A percentile compares a stretch with the other conserved stretches of the same genome.
These are phyloP conservation scores for Passalora sequoiae DNA, from an alignment of 2,329 filamentous ascomycete species.

Conservation along the genomic window DNA sequence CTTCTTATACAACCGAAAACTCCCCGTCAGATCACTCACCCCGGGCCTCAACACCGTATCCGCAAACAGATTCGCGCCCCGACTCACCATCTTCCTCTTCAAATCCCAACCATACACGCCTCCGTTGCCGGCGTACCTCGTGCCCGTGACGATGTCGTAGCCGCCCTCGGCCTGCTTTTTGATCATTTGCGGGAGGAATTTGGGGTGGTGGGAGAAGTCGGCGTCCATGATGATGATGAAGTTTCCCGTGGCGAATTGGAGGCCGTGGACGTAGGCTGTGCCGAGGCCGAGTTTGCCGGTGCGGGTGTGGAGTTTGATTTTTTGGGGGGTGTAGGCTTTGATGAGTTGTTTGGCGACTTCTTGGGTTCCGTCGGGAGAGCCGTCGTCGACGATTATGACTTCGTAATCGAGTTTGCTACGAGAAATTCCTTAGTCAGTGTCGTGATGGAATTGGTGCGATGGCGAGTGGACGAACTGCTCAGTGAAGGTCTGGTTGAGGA, in stretches of 20 bases:
- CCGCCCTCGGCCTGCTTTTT: conserved; percentile 67
- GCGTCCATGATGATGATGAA: conserved; percentile 99
- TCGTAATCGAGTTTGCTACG: conserved; percentile 88
- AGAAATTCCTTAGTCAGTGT: background rate
- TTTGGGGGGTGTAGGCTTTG: conserved; percentile 64
- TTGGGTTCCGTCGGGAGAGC: conserved; percentile 91
- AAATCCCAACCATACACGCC: conserved; percentile 97
- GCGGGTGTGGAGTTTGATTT: conserved; percentile 76
- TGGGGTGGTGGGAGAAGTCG: conserved; percentile 98
- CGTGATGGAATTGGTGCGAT: background rate
- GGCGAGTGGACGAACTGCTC: conserved; percentile 59
- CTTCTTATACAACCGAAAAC: conserved; percentile 92
- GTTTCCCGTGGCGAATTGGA: conserved; percentile 86
- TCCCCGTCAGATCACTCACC: conserved; percentile 91
- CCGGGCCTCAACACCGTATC: conserved; percentile 90
- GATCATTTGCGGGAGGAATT: conserved; percentile 96
- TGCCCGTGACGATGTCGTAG: conserved; percentile 96
- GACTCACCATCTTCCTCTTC: conserved; percentile 68
- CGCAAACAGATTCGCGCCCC: conserved; percentile 90
- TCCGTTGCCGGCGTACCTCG: conserved; percentile 76
- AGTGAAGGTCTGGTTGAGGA: conserved; percentile 87
- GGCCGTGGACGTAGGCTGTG: conserved; percentile 90
- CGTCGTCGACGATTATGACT: conserved; percentile 96
- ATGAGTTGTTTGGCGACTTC: conserved; percentile 85
- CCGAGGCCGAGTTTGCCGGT: conserved; percentile 95